Evolutionary conservation across 805 yeast genomes (phyloP).

Genomic region (Zygosaccharomyces bisporus): DNA sequence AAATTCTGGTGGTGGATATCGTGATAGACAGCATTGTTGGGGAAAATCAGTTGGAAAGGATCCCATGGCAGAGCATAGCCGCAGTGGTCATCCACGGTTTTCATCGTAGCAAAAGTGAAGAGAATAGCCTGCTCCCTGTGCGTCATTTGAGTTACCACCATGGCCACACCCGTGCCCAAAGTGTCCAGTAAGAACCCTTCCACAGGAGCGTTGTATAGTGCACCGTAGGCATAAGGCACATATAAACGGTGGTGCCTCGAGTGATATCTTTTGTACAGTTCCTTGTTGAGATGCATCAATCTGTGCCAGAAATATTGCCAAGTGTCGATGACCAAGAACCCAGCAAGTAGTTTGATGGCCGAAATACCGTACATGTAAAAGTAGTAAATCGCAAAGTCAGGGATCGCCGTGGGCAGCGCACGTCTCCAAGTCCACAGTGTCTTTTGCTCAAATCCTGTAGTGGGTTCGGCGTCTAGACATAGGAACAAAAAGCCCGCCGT

Average conservation of each 20-base stretch:
- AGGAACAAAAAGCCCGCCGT: constrained; percentile 57
- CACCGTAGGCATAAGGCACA: constrained; percentile 97
- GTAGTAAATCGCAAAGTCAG: constrained; percentile 47
- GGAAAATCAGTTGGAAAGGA: constrained; percentile 84
- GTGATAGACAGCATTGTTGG: constrained; percentile 92
- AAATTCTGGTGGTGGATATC: constrained; percentile 97
- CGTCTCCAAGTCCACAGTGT: constrained; percentile 45
- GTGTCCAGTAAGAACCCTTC: constrained; percentile 95
- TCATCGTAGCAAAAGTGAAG: constrained; percentile 85
- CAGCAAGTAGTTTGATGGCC: constrained; percentile 49
- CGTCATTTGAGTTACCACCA: constrained; percentile 55
- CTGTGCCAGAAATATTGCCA: constrained; percentile 96
- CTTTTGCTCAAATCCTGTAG: constrained; percentile 49
- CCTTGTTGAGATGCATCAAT: constrained; percentile 77
- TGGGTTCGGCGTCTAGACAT: constrained; percentile 52
- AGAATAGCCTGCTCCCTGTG: constrained; percentile 74
- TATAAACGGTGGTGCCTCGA: constrained; percentile 92
- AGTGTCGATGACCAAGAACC: constrained; percentile 76
- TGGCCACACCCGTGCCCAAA: constrained; percentile 84
- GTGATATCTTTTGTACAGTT: constrained; percentile 76
- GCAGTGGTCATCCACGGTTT: constrained; percentile 97
- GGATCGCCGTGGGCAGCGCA: constrained; percentile 37
- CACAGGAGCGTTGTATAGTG: constrained; percentile 87
- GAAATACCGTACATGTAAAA: constrained; percentile 66
- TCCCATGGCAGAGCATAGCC: constrained; percentile 95